Evolutionary conservation across 495 filamentous ascomycete species (phyloP), one percentile per base, ranked within the genome.

Genomic region (Darksidea phi): DNA sequence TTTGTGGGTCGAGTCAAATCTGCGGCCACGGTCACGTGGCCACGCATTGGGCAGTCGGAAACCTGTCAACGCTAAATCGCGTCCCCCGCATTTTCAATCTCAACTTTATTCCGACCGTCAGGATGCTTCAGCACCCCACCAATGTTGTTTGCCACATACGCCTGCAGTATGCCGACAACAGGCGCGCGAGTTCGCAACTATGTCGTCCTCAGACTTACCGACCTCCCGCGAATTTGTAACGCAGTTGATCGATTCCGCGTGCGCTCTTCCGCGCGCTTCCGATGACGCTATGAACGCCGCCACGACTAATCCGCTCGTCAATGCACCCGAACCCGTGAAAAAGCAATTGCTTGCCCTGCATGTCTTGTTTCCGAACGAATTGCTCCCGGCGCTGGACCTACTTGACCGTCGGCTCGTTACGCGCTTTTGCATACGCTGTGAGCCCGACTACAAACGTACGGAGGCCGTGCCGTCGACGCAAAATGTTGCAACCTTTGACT

Each of bases 311-410:
- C 57, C 62, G 17, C 66, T 69, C 18, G 53, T 10, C 43, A 11
- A 28, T 13, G 52, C 57, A 24, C 51, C 63, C 3, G 54, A 54
- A 28, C 6, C 53, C 1, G n/a, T 37, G 0, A 69, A 61, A 25
- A 63, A 70, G 11, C 67, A 84, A 23, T 67, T 88, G 45, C 74
- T 81, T 32, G 86, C 85, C 0, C 75, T 88, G 1, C 84, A 88
- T 71, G 81, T 84, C 4, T 69, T 88, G n/a, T 86, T 86, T 67
- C 85, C 83, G 1, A 72, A 74, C 11, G 76, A 79, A 47, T 70
- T 86, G 1, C 82, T 95, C 0, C 87, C 88, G 2, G 89, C 90
- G 0, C 79, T 96, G 1, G 90, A 95, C 67, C 78, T 95, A 1
- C 79, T 96, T 4, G 91, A 96, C 68, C 79, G 91, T 10, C 72